Conservation (phyloP, 2,329 filamentous ascomycete genomes). For the Paramyrothecium roridum region DNA sequence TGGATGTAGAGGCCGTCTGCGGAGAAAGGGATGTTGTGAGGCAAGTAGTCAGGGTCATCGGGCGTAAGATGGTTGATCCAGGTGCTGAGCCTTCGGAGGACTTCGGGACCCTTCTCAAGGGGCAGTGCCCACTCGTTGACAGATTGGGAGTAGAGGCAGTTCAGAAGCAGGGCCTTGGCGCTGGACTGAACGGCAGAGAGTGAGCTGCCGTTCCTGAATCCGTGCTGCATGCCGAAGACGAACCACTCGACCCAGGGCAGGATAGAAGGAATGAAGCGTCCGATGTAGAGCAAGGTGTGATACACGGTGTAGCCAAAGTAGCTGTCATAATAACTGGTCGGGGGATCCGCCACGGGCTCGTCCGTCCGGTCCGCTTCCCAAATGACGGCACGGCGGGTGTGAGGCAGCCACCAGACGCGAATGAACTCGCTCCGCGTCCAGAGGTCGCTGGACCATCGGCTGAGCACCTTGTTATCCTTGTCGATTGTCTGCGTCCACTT, state of each 20-base stretch:
- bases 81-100: constrained; percentile 74
- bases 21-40: constrained; percentile 74
- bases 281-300: constrained; percentile 81
- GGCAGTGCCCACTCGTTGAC: constrained; percentile 98
- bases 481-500: constrained; percentile 81
- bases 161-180: constrained; percentile 82
- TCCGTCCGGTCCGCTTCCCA: constrained; percentile 84
- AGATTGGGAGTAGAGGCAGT: constrained; percentile 97
- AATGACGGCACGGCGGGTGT: constrained; percentile 80
- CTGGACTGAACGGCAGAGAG: constrained; percentile 78
- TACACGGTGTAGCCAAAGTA: constrained; percentile 84
- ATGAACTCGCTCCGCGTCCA: constrained; percentile 89
- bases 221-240: constrained; percentile 96
- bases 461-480: constrained; percentile 64
- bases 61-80: constrained; percentile 71
- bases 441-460: constrained; percentile 67
- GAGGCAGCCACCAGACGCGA: constrained; percentile 96
- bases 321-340: constrained; percentile 76
- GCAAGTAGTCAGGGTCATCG: constrained; percentile 61
- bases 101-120: constrained; percentile 80
- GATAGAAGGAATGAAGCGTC: constrained; percentile 73
- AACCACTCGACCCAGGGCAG: constrained; percentile 93
- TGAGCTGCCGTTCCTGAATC: constrained; percentile 68
- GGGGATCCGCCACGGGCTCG: constrained; percentile 56
- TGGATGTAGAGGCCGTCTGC: constrained; percentile 79